phyloP scores from a whole-genome alignment of 495 filamentous ascomycete genomes.

The Penicillium diatomitis region DNA sequence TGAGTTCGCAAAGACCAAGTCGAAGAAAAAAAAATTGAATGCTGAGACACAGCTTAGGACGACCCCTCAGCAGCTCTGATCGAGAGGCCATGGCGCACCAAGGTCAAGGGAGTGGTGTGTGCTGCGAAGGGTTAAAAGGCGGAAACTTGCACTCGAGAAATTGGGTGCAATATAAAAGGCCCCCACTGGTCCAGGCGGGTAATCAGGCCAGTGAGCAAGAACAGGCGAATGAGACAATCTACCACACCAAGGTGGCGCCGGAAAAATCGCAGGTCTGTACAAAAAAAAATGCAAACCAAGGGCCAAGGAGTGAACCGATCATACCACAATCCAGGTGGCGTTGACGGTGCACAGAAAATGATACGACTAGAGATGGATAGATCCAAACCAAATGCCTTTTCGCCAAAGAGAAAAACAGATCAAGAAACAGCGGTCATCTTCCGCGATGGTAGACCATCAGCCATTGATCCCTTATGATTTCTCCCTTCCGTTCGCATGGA shows the following conservation, averaged over 20 bases:
- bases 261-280: slow-evolving; percentile 7
- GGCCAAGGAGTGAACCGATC: background rate
- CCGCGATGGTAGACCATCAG: background rate
- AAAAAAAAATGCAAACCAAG: slow-evolving; percentile 5
- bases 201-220: no score
- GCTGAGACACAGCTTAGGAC: slow-evolving; percentile 42
- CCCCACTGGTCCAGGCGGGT: no score
- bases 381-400: background rate
- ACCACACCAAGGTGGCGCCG: slow-evolving; percentile 1
- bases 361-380: background rate
- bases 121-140: no score
- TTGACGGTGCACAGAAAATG: slow-evolving; percentile 5
- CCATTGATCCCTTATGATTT: no score
- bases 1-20: background rate
- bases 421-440: background rate
- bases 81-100: slow-evolving; percentile 9
- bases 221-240: no score
- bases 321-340: slow-evolving; percentile 12
- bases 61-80: slow-evolving; percentile 2
- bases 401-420: background rate
- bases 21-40: slow-evolving; percentile 13
- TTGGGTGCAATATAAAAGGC: no score
- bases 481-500: background rate
- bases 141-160: no score
- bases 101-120: no score